Evolutionary conservation across 106 monocot species (phyloP), one percentile per base, ranked within the genome.

Genomic region (Vanilla planifolia): DNA sequence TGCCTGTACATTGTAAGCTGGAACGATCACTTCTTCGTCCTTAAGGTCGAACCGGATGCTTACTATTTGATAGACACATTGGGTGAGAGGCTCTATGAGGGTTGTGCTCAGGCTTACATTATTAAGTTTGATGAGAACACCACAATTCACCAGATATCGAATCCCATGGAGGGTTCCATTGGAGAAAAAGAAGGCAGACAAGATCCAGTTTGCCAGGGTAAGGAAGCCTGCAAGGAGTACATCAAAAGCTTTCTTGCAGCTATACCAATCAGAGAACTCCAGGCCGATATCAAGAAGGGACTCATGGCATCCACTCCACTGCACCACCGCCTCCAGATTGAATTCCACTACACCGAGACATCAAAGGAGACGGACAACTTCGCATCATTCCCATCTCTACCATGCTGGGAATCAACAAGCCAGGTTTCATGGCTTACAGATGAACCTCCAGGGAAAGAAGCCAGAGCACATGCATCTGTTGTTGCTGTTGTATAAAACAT

Each of bases 21-120:
- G 96, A 98, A 98, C 15, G 96, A 98, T 39, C 96, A 98, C 59
- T 98, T 98, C 57, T 98, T 98, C 55, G 70, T 98, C 21, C 79
- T 98, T 16, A 85, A 77, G 52, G 83, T 91, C 3, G 91, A 98
- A 23, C 53, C 8, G 2, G 79, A 81, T 59, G 87, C 77, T 8
- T 90, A 71, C 53, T 98, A 88, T 59, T 84, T 98, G 11, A 75
- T 98, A 4, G 96, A 98, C 42, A 91, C 96, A 0, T 79, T 98
- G 3, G 96, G 96, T 8, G 96, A 98, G 66, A 71, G 96, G 71
- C 80, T 98, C 2, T 79, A 73, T 16, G 96, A 98, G 63, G 96
- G 96, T 0, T 91, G 96, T 58, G 27, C 60, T 36, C 80, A 84
- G 48, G 96, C 96, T 5, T 98, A 91, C 33, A 88, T 98, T 33